Evolutionary conservation across 2,329 filamentous ascomycete species (phyloP).

Genomic region (Trichoderma lentiforme): DNA sequence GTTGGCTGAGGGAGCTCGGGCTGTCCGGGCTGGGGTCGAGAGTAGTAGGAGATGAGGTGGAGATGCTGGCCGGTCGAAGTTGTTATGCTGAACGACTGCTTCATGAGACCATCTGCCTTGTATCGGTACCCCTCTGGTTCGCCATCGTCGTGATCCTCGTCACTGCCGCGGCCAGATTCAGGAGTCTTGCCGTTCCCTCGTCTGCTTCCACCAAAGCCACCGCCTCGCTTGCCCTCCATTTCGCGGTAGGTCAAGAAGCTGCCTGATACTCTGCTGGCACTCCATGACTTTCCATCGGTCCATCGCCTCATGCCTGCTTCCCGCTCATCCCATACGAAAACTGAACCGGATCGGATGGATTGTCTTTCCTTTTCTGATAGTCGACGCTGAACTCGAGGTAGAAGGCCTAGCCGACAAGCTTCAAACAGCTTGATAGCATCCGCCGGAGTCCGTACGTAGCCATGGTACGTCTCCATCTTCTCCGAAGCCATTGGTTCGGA

Average conservation of each 20-base stretch:
- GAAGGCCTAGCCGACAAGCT: slow-evolving; percentile 82
- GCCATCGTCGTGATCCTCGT: slow-evolving; percentile 79
- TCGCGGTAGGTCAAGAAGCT: slow-evolving; percentile 97
- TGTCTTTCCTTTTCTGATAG: slow-evolving; percentile 96
- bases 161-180: slow-evolving; percentile 75
- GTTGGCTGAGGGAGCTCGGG: slow-evolving; percentile 77
- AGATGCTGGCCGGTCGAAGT: slow-evolving; percentile 85
- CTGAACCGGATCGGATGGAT: slow-evolving; percentile 91
- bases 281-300: slow-evolving; percentile 99
- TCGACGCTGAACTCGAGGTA: slow-evolving; percentile 88
- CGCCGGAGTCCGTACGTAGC: slow-evolving; percentile 88
- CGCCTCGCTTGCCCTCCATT: slow-evolving; percentile 97
- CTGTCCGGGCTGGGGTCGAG: slow-evolving; percentile 69
- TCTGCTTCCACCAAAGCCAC: slow-evolving; percentile 61
- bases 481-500: slow-evolving; percentile 19
- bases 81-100: slow-evolving; percentile 99
- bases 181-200: slow-evolving; percentile 70
- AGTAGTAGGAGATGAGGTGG: slow-evolving; percentile 96
- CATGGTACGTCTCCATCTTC: slow-evolving; percentile 94
- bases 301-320: slow-evolving; percentile 97
- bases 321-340: slow-evolving; percentile 99
- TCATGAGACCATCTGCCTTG: slow-evolving; percentile 96
- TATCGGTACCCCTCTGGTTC: slow-evolving; percentile 91
- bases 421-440: slow-evolving; percentile 99
- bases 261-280: slow-evolving; percentile 91